phyloP scores from a whole-genome alignment of 2,329 filamentous ascomycete species.

The Pestalotiopsis fici region DNA sequence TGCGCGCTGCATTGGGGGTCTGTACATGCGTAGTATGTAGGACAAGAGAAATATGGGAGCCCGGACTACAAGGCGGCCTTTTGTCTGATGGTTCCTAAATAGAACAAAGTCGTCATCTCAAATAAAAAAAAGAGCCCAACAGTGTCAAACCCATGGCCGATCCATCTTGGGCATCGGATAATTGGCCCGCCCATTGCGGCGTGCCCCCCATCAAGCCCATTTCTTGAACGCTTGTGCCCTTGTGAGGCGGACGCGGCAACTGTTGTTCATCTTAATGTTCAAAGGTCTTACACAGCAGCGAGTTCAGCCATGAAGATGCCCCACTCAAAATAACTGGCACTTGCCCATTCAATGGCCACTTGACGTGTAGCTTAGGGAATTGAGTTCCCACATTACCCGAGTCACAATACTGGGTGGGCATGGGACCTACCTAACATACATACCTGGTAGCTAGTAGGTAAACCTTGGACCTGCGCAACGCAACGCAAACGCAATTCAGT shows the following conservation, averaged over 20 bases:
- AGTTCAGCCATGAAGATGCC: background rate
- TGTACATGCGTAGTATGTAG: background rate
- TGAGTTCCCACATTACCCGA: too few relatives aligned
- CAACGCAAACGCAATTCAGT: too few relatives aligned
- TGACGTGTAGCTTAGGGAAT: too few relatives aligned
- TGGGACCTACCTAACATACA: too few relatives aligned
- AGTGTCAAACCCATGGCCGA: background rate
- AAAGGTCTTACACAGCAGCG: background rate
- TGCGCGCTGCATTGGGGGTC: too few relatives aligned
- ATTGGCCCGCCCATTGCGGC: background rate
- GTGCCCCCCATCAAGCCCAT: background rate
- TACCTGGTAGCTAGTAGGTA: too few relatives aligned
- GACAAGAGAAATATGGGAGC: background rate
- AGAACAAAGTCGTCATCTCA: background rate
- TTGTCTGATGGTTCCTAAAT: background rate
- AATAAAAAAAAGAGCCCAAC: background rate
- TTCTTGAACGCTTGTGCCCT: background rate
- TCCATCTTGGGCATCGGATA: background rate
- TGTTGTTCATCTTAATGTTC: background rate
- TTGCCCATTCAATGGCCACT: background rate
- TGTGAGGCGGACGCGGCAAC: slow-evolving; percentile 2
- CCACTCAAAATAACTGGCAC: background rate
- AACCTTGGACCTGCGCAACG: too few relatives aligned
- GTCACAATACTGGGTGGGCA: too few relatives aligned
- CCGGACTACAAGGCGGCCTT: background rate